Evolutionary conservation across 768 basidiomycete genomes (phyloP), one percentile per base, ranked within the genome.

Genomic region (Collybia nuda): DNA sequence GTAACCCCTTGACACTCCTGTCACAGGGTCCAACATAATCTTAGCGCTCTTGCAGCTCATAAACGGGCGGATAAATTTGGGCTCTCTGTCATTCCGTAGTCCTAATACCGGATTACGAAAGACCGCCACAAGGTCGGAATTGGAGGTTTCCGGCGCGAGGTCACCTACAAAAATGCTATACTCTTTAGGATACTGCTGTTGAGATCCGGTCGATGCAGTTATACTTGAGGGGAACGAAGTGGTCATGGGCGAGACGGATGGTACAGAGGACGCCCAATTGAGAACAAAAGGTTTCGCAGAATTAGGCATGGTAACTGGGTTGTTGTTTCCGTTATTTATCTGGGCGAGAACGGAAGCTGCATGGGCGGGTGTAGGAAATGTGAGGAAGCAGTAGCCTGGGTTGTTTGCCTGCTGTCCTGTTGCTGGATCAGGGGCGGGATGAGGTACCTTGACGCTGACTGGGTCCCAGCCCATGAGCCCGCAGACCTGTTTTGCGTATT

Each of bases 131-230:
- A 96, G 74, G 66, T 97, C 93, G n/a, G 89, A 89, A 69, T 96
- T 94, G 58, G 90, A 92, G 5, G 91, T 91, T 69, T 94, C 93
- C 8, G 93, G 88, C 2, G 92, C 92, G 39, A 97, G 79, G 68
- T 97, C 93, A 39, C 93, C 93, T 2, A 96, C 93, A 60, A 97
- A 97, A 48, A 97, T 92, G 67, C 90, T 92, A 64, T 88, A 95
- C 69, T 96, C 94, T 66, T 86, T 91, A 29, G 83, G 81, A 55
- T 80, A 87, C 63, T 84, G 85, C 48, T 81, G 80, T 48, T 74
- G 72, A 6, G 68, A 44, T 35, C 70, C 62, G 47, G 72, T 54
- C 49, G 62, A 45, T 18, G 60, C 54, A 35, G 55, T 46, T 22
- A 58, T 48, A 14, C 53, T 51, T 5, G 70, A 50, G 44, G 70